Base-by-base conservation (phyloP, 495 filamentous ascomycete genomes). In the Pseudoneurospora amorphoporcata region DNA sequence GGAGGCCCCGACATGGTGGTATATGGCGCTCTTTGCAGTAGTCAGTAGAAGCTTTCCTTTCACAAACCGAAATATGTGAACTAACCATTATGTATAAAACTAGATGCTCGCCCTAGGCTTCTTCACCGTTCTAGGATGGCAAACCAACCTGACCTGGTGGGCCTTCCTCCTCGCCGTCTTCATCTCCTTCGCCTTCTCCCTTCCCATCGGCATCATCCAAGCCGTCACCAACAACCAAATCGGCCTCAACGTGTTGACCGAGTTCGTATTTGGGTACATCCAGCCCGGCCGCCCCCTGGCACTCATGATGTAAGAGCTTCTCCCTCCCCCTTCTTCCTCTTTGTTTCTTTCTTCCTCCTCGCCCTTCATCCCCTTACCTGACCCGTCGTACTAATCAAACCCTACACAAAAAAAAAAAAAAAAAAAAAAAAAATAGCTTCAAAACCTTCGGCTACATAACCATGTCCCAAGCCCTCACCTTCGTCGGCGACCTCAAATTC, bases 391-490 rank as follows among this genome's bases (percentile, higher is more conserved):
- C 71, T 69, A 14, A 69, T 68, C 29, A 23, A 29, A 40, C 9
- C 45, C n/a, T 39, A 23, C 23, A 23, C 23, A 23, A 23, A 0
- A 23, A 23, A 23, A 23, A 23, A 23, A 41, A 16, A 23, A 23
- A 0, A 23, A 23, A 23, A 23, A 23, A 23, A 41, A 16, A 41
- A 3, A 41, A 5, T 47, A 86, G 84, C 37, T 92, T 93, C 82
- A 92, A 93, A 79, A 91, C 90, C 17, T 91, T 91, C 73, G 90
- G 90, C 47, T 93, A 90, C 76, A 90, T 91, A 74, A 90, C 89
- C 45, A 88, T 91, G 82, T 84, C 85, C 17, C 86, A 88, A 77
- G 84, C 85, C 16, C 79, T 88, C n/a, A 83, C 78, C 72, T 89
- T 88, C 76, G 81, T 86, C 19, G 78, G 80, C 1, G 87, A 88